Base-by-base conservation (phyloP, 768 basidiomycete species). In the Kwoniella heveanensis region DNA sequence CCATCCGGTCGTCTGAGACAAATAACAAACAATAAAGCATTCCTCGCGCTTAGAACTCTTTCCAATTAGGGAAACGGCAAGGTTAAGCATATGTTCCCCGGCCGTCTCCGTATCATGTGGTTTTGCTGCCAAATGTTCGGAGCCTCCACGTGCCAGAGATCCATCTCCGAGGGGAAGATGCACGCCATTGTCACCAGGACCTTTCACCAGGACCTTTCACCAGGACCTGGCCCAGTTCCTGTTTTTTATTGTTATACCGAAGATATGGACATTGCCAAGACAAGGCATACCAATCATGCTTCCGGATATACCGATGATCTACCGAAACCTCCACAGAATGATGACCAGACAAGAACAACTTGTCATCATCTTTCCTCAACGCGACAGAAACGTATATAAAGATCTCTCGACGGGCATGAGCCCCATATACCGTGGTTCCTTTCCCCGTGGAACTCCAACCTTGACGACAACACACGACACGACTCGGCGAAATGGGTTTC, bases 401-500 rank as follows among this genome's bases (percentile, higher is more conserved):
- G 27, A 19, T 32, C 52, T 30, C 21, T 17, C 8, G 19, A 24
- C 19, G 22, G 25, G 19, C 15, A 25, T 52, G 21, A 6, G 22
- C 24, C 50, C 17, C 17, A 15, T 52, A 17, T 25, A 17, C 19
- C 25, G 19, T 26, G 27, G 50, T 27, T 10, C 17, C 52, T 53
- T 53, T 19, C 27, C 29, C 19, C 19, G 32, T 30, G n/a, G 27
- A 21, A 30, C 52, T 21, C 29, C n/a, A 29, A 30, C 39, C 15
- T 32, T 1, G 9, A 30, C 13, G 27, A 53, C 25, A 53, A 5
- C 6, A 30, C 10, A 22, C 26, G 15, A 47, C 17, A 24, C 13
- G 15, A 24, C 24, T 21, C 32, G 59, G 25, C 39, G 17, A 8
- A 6, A 68, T 68, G 67, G 67, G 63, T 30, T 69, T 63, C 48